Conservation (phyloP, 768 basidiomycete species). For the Kwoniella sp. region DNA sequence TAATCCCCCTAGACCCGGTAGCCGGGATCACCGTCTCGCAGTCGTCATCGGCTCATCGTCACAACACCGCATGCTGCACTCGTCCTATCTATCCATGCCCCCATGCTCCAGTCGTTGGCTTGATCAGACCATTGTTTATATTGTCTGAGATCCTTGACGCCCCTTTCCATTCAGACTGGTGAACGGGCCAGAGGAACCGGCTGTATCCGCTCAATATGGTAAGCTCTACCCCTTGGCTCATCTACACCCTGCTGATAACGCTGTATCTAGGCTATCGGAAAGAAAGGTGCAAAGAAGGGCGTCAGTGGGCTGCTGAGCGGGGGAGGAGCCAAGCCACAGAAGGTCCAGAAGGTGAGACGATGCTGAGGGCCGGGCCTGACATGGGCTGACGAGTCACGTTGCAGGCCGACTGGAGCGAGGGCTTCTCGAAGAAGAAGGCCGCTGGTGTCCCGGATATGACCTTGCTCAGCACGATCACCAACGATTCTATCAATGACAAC, state of each 20-base stretch:
- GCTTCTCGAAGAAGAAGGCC: slow-evolving; percentile 96
- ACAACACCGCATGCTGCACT: neutral
- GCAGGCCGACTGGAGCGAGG: slow-evolving; percentile 98
- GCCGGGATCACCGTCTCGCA: neutral
- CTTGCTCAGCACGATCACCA: slow-evolving; percentile 88
- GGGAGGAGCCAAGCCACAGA: slow-evolving; percentile 23
- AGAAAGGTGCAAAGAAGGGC: slow-evolving; percentile 50
- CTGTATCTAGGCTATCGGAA: slow-evolving; percentile 43
- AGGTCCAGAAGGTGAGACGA: slow-evolving; percentile 28
- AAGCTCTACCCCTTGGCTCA: neutral
- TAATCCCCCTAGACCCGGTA: neutral
- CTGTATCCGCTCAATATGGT: neutral
- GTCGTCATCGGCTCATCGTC: slow-evolving; percentile 10
- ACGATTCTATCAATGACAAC: slow-evolving; percentile 96
- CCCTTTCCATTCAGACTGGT: too few species aligned
- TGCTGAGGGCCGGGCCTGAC: too few species aligned
- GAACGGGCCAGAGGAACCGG: too few species aligned
- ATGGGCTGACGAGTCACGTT: too few species aligned
- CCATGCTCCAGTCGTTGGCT: too few species aligned
- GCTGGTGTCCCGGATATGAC: slow-evolving; percentile 99
- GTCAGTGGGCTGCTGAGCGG: slow-evolving; percentile 39
- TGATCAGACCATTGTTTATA: too few species aligned
- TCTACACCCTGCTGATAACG: neutral
- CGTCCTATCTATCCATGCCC: neutral
- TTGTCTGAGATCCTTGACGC: too few species aligned